Conservation (phyloP, 2,329 filamentous ascomycete species). For the Pyrenophora teres region DNA sequence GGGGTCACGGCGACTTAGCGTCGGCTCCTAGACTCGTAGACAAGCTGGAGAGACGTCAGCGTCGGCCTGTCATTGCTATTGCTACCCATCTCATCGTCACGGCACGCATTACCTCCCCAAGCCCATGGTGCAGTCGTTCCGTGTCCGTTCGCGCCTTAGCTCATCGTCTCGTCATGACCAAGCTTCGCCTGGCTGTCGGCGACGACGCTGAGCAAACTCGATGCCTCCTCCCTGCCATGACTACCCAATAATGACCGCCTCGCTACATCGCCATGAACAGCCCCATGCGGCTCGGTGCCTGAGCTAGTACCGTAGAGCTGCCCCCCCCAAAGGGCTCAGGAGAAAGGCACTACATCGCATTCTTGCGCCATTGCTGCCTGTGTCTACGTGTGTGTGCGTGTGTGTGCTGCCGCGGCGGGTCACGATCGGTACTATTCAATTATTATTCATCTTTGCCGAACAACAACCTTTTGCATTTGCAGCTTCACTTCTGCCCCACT, state of each 20-base stretch:
- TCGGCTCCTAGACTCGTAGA: slow-evolving; percentile 12
- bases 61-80: slow-evolving; percentile 24
- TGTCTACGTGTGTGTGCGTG: no score
- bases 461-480: slow-evolving; percentile 33
- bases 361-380: slow-evolving; percentile 34
- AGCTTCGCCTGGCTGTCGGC: slow-evolving; percentile 33
- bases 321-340: slow-evolving; percentile 26
- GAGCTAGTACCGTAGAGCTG: no score
- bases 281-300: slow-evolving; percentile 40
- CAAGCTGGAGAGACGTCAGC: slow-evolving; percentile 13
- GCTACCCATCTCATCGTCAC: slow-evolving; percentile 26
- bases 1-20: slow-evolving; percentile 16
- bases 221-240: slow-evolving; percentile 38
- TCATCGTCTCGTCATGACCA: slow-evolving; percentile 29
- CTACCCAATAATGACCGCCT: slow-evolving; percentile 40
- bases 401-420: slow-evolving; percentile 29
- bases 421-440: slow-evolving; percentile 39
- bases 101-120: slow-evolving; percentile 26
- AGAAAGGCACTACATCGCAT: slow-evolving; percentile 31
- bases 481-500: slow-evolving; percentile 38
- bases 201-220: slow-evolving; percentile 26
- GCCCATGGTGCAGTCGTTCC: slow-evolving; percentile 28
- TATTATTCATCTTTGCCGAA: slow-evolving; percentile 37
- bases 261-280: slow-evolving; percentile 37
- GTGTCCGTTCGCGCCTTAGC: slow-evolving; percentile 36